Base-by-base conservation (phyloP, 768 basidiomycete genomes). In the Suillus luteus region DNA sequence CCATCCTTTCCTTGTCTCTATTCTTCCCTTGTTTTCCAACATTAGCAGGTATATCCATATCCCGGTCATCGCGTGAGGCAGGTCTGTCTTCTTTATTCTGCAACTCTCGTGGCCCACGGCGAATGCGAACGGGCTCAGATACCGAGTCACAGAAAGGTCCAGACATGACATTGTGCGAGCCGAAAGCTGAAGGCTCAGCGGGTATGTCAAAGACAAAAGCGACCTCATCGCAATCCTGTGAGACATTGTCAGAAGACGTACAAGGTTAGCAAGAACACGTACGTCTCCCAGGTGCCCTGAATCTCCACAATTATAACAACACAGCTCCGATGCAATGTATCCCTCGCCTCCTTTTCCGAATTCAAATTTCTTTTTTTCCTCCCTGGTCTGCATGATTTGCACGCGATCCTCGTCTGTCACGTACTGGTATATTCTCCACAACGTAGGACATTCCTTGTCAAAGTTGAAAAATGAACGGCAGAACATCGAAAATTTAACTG, bases 371-470 rank as follows among this genome's bases (percentile, higher is more conserved):
- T 79, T 82, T 71, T 83, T 89, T 33, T 78, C 72, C 64, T 83
- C 80, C 37, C 91, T 85, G 22, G 64, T 68, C 19, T 72, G 70
- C 2, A 89, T 73, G 48, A 82, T 82, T 7, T 69, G 64, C 12
- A 73, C 70, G 37, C 84, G 84, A 51, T 85, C 86, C 12, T 81
- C 80, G 17, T 85, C 84, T 3, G 80, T 77, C 35, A 90, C 79
- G 66, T 93, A 93, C 44, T 87, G 83, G 67, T 94, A 94, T 67
- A 92, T 77, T 46, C 92, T 82, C 92, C 92, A 94, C 65, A 89
- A 78, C 3, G 88, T 90, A 8, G 91, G 91, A 67, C 92, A 94
- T 83, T 93, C 91, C 92, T 94, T 64, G 35, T 52, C 63, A 41
- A 31, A 4, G 37, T 11, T 38, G n/a, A 60, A 41, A 61, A 19